Conservation (phyloP, 2,329 filamentous ascomycete genomes). For the Aspergillus aculeatinus region DNA sequence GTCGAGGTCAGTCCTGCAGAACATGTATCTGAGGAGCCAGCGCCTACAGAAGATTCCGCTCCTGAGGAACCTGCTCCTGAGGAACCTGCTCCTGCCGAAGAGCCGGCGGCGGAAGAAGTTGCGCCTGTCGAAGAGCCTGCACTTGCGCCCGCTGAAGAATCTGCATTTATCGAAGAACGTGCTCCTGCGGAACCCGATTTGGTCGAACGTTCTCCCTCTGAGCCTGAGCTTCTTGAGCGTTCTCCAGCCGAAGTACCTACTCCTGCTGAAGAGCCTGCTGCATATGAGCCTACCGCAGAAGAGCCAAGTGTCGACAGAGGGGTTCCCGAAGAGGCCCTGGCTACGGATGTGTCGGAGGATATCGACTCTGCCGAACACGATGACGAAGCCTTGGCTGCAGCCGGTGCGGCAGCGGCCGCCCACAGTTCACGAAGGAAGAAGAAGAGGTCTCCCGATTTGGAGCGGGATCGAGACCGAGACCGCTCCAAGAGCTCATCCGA, state of each 20-base stretch:
- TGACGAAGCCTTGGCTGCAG: not conserved
- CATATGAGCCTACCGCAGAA: conserved; percentile 1
- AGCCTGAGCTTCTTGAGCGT: conserved; percentile 5
- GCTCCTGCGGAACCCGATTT: not conserved
- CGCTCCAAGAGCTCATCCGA: conserved; percentile 40
- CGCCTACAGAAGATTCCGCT: conserved; percentile 12
- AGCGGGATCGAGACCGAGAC: conserved; percentile 36
- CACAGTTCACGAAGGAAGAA: conserved; percentile 31
- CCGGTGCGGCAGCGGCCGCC: conserved; percentile 11
- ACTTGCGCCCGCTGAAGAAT: not conserved
- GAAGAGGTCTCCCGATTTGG: conserved; percentile 30
- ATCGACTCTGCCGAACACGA: conserved; percentile 6
- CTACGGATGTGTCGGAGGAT: conserved; percentile 4
- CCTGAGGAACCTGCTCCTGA: not conserved
- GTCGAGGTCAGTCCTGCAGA: conserved; percentile 10
- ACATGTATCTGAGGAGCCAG: conserved; percentile 8
- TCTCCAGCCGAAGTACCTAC: conserved; percentile 6
- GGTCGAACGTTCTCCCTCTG: not conserved
- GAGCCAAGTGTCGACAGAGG: conserved; percentile 9
- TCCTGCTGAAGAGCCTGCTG: not conserved
- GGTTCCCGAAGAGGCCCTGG: conserved; percentile 6
- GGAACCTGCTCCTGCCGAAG: not conserved
- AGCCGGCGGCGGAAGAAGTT: conserved; percentile 12
- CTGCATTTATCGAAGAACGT: conserved; percentile 13
- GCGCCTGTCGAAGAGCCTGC: conserved; percentile 12